Evolutionary conservation across 2,329 filamentous ascomycete species (phyloP).

Genomic region (Pestalotiopsis sp.): DNA sequence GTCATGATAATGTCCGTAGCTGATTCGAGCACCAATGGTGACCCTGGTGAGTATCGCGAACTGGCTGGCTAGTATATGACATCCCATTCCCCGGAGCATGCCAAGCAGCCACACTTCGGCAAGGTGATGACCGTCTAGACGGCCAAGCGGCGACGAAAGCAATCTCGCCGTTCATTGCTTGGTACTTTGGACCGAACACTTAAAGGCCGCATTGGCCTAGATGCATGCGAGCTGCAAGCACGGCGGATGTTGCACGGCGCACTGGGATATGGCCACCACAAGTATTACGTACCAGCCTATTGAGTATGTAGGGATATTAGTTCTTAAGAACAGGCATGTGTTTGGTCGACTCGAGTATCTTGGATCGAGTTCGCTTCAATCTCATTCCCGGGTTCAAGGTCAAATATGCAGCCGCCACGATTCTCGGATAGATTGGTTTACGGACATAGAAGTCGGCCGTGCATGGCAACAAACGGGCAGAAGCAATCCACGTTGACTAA

Average conservation of each 20-base stretch:
- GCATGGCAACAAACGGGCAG: constrained; percentile 1
- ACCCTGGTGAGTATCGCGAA: background rate
- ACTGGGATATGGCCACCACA: background rate
- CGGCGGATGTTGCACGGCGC: background rate
- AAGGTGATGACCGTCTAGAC: background rate
- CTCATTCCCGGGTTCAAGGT: constrained; percentile 6
- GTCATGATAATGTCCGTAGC: background rate
- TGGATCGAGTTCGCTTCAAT: background rate
- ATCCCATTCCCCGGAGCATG: background rate
- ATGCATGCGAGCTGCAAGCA: background rate
- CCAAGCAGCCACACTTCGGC: background rate
- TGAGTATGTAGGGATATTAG: background rate
- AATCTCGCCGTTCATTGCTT: background rate
- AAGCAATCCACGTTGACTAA: background rate
- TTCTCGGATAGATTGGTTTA: constrained; percentile 13
- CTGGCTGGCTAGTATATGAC: background rate
- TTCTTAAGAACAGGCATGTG: background rate
- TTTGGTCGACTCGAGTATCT: background rate
- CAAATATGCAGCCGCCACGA: constrained; percentile 3
- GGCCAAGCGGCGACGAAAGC: background rate
- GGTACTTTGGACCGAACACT: background rate
- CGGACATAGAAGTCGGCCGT: background rate
- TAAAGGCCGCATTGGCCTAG: background rate
- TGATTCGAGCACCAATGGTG: background rate
- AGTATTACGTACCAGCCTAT: background rate